These are phyloP conservation scores for Hypoxylon subgilvum DNA, from an alignment of 495 filamentous ascomycete genomes.

Conservation along the genomic window DNA sequence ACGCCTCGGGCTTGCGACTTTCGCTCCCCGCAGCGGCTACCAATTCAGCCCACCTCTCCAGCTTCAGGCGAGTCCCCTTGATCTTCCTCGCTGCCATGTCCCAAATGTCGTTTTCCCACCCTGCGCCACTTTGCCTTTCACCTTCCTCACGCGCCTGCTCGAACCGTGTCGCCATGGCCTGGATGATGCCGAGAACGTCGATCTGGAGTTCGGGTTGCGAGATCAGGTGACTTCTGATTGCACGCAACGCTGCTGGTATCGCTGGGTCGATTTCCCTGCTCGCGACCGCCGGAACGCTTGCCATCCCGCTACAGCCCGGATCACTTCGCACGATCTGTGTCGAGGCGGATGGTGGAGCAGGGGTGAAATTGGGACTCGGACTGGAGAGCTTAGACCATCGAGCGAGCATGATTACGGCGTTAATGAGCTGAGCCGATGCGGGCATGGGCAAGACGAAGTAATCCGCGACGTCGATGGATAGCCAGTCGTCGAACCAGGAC, in stretches of 20 bases:
- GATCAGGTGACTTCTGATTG: slow-evolving; percentile 33
- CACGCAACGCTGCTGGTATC: slow-evolving; percentile 33
- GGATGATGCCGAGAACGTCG: slow-evolving; percentile 36
- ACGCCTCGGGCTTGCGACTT: slow-evolving; percentile 3
- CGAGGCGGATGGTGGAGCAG: background rate
- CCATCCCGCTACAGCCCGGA: slow-evolving; percentile 13
- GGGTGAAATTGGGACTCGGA: slow-evolving; percentile 10
- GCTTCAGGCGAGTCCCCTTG: slow-evolving; percentile 36
- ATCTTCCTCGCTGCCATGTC: slow-evolving; percentile 40
- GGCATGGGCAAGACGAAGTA: slow-evolving; percentile 49
- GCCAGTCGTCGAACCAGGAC: slow-evolving; percentile 50
- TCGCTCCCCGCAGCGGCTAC: slow-evolving; percentile 26
- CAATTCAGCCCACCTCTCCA: slow-evolving; percentile 42
- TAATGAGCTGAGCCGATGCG: slow-evolving; percentile 46
- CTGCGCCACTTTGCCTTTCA: slow-evolving; percentile 2
- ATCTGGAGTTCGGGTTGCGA: slow-evolving; percentile 41
- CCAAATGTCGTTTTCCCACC: slow-evolving; percentile 41
- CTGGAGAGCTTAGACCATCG: slow-evolving; percentile 44
- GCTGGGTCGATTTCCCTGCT: slow-evolving; percentile 30
- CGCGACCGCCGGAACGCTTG: background rate
- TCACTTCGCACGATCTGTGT: slow-evolving; percentile 8
- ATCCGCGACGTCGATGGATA: slow-evolving; percentile 44
- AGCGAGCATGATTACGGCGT: slow-evolving; percentile 46
- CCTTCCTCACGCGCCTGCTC: slow-evolving; percentile 30
- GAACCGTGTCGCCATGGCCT: slow-evolving; percentile 37